Conservation (phyloP, 495 filamentous ascomycete genomes). For the Tirmania nivea region DNA sequence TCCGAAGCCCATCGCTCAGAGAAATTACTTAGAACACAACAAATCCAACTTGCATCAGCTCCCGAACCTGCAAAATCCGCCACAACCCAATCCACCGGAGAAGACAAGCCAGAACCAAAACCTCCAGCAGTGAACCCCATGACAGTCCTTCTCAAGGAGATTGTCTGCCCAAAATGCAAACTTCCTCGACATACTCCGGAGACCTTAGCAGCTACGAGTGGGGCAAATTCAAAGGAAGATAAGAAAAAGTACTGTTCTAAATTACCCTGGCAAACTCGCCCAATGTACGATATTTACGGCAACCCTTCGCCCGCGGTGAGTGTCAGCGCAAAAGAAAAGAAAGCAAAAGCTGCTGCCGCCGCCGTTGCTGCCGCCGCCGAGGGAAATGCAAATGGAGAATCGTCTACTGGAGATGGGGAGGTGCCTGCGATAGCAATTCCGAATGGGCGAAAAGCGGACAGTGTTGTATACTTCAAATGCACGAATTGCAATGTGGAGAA, state of each 20-base stretch:
- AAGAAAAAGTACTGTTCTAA: slow-evolving; percentile 17
- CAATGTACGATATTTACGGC: slow-evolving; percentile 16
- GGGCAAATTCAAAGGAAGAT: neutral
- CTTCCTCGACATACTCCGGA: slow-evolving; percentile 10
- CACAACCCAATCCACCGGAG: neutral
- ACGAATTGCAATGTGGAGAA: slow-evolving; percentile 12
- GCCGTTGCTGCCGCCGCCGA: slow-evolving; percentile 1
- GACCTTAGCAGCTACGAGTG: slow-evolving; percentile 2
- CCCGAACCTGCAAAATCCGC: slow-evolving; percentile 3
- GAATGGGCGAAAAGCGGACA: slow-evolving; percentile 10
- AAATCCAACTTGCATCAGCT: slow-evolving; percentile 7
- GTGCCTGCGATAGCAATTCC: neutral
- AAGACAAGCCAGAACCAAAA: neutral
- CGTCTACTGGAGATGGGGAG: neutral
- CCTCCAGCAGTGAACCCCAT: slow-evolving; percentile 10
- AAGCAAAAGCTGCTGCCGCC: neutral
- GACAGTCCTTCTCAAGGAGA: slow-evolving; percentile 9
- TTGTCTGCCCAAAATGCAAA: slow-evolving; percentile 15
- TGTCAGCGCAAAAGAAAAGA: slow-evolving; percentile 7
- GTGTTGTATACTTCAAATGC: slow-evolving; percentile 10
- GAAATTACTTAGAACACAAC: slow-evolving; percentile 22
- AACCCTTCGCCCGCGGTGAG: slow-evolving; percentile 16
- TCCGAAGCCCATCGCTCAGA: slow-evolving; percentile 26
- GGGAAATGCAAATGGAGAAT: neutral
- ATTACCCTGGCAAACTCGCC: slow-evolving; percentile 10